Evolutionary conservation across 768 basidiomycete species (phyloP).

Genomic region (Rhizopogon salebrosus): DNA sequence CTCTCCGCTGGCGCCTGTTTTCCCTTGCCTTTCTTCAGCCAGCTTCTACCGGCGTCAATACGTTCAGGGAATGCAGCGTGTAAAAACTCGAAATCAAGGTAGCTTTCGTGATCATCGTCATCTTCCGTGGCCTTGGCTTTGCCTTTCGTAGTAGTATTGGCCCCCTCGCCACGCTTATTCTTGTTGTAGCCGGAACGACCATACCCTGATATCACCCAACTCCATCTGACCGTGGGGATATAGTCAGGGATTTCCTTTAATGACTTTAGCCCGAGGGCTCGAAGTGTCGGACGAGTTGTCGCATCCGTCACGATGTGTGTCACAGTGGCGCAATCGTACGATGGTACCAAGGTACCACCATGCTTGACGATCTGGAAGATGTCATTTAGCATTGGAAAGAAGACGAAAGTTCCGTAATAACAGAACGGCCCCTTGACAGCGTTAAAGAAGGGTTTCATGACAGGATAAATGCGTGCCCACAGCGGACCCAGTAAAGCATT

Average conservation of each 20-base stretch:
- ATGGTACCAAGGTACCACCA: conserved; percentile 58
- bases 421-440: background rate
- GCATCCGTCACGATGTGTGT: conserved; percentile 66
- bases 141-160: conserved; percentile 8
- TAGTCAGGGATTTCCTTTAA: conserved; percentile 56
- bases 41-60: conserved; percentile 36
- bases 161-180: conserved; percentile 2
- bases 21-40: conserved; percentile 10
- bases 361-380: conserved; percentile 49
- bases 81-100: conserved; percentile 35
- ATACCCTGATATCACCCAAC: conserved; percentile 48
- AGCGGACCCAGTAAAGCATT: background rate
- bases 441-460: background rate
- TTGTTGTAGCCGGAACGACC: conserved; percentile 16
- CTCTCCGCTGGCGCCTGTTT: background rate
- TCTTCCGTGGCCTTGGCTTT: conserved; percentile 7
- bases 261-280: conserved; percentile 41
- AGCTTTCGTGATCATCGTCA: conserved; percentile 1
- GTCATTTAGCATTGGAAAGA: background rate
- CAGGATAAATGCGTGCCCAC: background rate
- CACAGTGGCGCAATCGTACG: conserved; percentile 48
- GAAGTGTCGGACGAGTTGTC: conserved; percentile 20
- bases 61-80: conserved; percentile 46
- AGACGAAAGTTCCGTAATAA: background rate
- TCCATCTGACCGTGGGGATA: conserved; percentile 62